Conservation (phyloP, 2,329 filamentous ascomycete genomes). For the Coniella vitis region DNA sequence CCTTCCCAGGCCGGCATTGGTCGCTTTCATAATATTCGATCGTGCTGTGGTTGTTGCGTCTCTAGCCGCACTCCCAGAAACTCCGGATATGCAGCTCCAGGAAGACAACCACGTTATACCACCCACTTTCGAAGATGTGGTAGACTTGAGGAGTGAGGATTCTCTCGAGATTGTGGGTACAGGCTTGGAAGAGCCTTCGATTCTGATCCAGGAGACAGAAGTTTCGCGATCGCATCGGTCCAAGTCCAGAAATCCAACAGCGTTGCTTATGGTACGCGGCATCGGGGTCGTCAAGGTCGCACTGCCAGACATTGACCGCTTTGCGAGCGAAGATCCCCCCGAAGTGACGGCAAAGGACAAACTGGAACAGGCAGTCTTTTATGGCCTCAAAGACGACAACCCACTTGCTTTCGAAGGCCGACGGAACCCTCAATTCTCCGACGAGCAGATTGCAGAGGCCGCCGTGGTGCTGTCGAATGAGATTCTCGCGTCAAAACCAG, state of each 20-base stretch:
- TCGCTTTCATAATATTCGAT: constrained; percentile 76
- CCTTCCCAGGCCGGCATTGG: constrained; percentile 69
- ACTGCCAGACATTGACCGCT: constrained; percentile 52
- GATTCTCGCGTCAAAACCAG: constrained; percentile 70
- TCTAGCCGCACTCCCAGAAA: constrained; percentile 58
- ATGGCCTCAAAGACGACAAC: constrained; percentile 72
- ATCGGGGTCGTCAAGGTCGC: constrained; percentile 55
- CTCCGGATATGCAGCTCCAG: constrained; percentile 70
- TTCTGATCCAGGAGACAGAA: constrained; percentile 31
- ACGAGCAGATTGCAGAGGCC: constrained; percentile 66
- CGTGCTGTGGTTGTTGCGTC: constrained; percentile 73
- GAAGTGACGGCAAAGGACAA: constrained; percentile 77
- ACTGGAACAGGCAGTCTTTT: constrained; percentile 92
- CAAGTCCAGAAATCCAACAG: constrained; percentile 55
- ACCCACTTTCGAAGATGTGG: constrained; percentile 73
- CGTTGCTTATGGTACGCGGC: constrained; percentile 56
- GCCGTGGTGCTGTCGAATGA: constrained; percentile 73
- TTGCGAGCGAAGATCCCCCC: constrained; percentile 50
- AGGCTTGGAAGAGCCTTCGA: constrained; percentile 53
- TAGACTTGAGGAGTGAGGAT: constrained; percentile 66
- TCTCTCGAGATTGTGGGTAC: constrained; percentile 58
- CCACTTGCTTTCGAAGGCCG: constrained; percentile 77
- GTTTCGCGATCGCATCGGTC: constrained; percentile 44
- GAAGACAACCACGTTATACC: constrained; percentile 57
- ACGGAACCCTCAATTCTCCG: constrained; percentile 58